Evolutionary conservation across 176 grass and related monocot species (phyloP).

Genomic region (Carex scoparia): DNA sequence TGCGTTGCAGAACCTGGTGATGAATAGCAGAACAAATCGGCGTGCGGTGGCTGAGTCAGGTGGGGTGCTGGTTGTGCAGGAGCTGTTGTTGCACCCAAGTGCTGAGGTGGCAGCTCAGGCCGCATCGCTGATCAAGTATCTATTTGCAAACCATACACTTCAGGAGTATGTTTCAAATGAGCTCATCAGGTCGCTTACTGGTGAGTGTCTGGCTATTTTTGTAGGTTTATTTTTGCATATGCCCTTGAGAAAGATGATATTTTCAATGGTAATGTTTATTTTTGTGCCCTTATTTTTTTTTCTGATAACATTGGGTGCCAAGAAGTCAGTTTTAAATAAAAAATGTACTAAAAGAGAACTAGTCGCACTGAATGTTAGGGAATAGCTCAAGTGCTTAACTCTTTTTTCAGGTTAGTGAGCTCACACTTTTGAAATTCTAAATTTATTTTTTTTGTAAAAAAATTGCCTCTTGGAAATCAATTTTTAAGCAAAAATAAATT

Average conservation of each 20-base stretch:
- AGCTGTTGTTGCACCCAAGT: slow-evolving; percentile 75
- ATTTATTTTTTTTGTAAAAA: background rate
- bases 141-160: slow-evolving; percentile 96
- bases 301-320: background rate
- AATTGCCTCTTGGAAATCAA: background rate
- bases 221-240: background rate
- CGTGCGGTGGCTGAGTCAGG: slow-evolving; percentile 84
- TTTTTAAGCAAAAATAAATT: background rate
- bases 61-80: slow-evolving; percentile 87
- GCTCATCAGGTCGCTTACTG: slow-evolving; percentile 91
- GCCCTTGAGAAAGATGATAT: background rate
- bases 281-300: background rate
- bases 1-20: slow-evolving; percentile 87
- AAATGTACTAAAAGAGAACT: background rate
- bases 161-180: slow-evolving; percentile 98
- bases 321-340: background rate
- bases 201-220: slow-evolving; percentile 30
- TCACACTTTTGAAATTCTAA: background rate
- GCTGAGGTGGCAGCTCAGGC: slow-evolving; percentile 82
- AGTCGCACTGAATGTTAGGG: background rate
- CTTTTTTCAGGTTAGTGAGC: background rate
- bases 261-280: background rate
- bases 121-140: slow-evolving; percentile 75
- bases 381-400: background rate
- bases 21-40: slow-evolving; percentile 98